Percentiles rank a stretch among this genome's conserved stretches.
phyloP scores from a whole-genome alignment of 208 protist genomes.

The Trypanosoma platydactyli region DNA sequence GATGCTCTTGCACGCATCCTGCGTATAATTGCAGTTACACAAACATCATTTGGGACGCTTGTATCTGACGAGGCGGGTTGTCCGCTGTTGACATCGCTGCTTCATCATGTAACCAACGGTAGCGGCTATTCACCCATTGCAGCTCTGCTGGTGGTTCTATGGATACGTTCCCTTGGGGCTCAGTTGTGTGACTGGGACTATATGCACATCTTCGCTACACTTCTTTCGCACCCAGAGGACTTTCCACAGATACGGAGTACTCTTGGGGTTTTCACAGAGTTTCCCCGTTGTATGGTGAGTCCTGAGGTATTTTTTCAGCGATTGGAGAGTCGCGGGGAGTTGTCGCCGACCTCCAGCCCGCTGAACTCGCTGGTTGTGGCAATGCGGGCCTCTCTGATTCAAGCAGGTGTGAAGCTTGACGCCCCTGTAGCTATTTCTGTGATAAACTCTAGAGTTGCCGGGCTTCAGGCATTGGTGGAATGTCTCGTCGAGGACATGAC shows the following conservation, averaged over 20 bases:
- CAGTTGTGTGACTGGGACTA: conserved; percentile 80
- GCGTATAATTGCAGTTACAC: conserved; percentile 38
- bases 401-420: conserved; percentile 35
- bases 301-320: conserved; percentile 52
- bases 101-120: conserved; percentile 68
- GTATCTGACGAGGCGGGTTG: conserved; percentile 29
- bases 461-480: conserved; percentile 42
- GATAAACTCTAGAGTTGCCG: conserved; percentile 60
- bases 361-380: conserved; percentile 27
- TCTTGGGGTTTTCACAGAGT: conserved; percentile 46
- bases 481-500: conserved; percentile 32
- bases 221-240: conserved; percentile 48
- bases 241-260: conserved; percentile 62
- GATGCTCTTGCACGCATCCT: conserved; percentile 59
- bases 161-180: conserved; percentile 73
- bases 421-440: conserved; percentile 40
- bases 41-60: conserved; percentile 53
- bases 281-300: conserved; percentile 40
- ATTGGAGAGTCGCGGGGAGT: conserved; percentile 39
- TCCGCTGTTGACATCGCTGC: conserved; percentile 69
- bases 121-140: conserved; percentile 33
- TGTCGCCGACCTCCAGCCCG: conserved; percentile 19
- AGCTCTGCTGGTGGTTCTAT: conserved; percentile 63
- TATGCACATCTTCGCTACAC: conserved; percentile 38
- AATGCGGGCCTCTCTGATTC: conserved; percentile 51